phyloP scores from a whole-genome alignment of 2,329 filamentous ascomycete species.

The Hirsutella thompsonii region DNA sequence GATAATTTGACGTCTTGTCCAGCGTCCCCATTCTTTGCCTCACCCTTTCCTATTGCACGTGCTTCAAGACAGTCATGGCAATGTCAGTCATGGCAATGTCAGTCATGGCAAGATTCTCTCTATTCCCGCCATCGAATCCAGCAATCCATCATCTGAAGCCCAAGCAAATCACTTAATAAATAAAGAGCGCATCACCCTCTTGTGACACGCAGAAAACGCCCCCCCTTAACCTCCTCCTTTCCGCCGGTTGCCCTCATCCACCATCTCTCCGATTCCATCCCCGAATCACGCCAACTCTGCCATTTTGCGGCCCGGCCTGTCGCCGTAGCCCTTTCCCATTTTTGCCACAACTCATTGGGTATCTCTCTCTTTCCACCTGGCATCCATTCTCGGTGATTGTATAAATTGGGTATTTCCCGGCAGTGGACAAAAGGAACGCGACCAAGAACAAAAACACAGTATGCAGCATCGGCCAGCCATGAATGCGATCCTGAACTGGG shows the following conservation, averaged over 20 bases:
- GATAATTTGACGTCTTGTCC: too few relatives aligned
- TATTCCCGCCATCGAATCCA: too few relatives aligned
- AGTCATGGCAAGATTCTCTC: too few relatives aligned
- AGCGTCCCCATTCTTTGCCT: too few relatives aligned
- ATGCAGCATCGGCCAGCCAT: background rate
- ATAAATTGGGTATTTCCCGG: conserved; percentile 3
- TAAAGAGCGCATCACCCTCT: background rate
- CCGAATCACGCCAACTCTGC: conserved; percentile 5
- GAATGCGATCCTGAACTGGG: background rate
- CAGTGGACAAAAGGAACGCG: background rate
- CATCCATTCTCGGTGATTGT: background rate
- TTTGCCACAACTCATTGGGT: conserved; percentile 4
- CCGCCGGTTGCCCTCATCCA: too few relatives aligned
- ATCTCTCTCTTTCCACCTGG: conserved; percentile 5
- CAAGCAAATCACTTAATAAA: background rate
- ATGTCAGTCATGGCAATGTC: too few relatives aligned
- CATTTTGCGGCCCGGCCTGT: conserved; percentile 1
- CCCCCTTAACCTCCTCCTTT: background rate
- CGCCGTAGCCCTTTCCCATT: background rate
- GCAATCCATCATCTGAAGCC: too few relatives aligned
- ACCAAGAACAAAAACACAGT: background rate
- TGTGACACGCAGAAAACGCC: conserved; percentile 1
- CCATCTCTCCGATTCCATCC: background rate
- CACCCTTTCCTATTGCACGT: too few relatives aligned
- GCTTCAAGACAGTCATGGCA: too few relatives aligned